Evolutionary conservation across 1,139 yeast genomes (phyloP).

Genomic region (Pichia sp.): DNA sequence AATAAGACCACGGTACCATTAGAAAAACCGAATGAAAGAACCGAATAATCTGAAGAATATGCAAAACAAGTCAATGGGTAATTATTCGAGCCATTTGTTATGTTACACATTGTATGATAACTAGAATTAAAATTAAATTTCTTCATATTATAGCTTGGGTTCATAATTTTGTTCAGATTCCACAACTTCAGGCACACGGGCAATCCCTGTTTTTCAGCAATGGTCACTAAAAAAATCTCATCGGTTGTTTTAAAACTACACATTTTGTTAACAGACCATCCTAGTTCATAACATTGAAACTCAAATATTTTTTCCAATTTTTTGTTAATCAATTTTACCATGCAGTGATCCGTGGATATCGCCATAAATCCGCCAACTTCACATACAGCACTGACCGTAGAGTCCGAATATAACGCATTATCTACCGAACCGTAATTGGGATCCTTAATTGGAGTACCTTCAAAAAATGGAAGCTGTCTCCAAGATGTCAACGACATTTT

Average conservation of each 20-base stretch:
- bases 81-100: conserved; percentile 37
- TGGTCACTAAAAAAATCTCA: conserved; percentile 42
- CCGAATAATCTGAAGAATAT: conserved; percentile 47
- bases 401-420: conserved; percentile 64
- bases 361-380: conserved; percentile 46
- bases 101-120: conserved; percentile 20
- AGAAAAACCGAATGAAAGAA: conserved; percentile 76
- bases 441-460: conserved; percentile 73
- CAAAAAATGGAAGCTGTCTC: conserved; percentile 89
- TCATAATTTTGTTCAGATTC: conserved; percentile 49
- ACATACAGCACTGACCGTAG: conserved; percentile 55
- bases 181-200: conserved; percentile 67
- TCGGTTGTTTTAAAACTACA: conserved; percentile 27
- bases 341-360: conserved; percentile 48
- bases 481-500: conserved; percentile 45
- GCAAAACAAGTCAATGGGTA: conserved; percentile 67
- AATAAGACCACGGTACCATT: conserved; percentile 79
- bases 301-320: conserved; percentile 37
- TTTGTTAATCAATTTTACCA: conserved; percentile 50
- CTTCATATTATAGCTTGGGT: conserved; percentile 10
- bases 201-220: conserved; percentile 66
- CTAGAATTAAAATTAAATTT: conserved; percentile 22
- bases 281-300: conserved; percentile 59
- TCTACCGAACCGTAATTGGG: conserved; percentile 59
- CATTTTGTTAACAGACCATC: conserved; percentile 54